Evolutionary conservation across 371 early-diverging fungal species (phyloP).

Genomic region (Fennellomyces sp.): DNA sequence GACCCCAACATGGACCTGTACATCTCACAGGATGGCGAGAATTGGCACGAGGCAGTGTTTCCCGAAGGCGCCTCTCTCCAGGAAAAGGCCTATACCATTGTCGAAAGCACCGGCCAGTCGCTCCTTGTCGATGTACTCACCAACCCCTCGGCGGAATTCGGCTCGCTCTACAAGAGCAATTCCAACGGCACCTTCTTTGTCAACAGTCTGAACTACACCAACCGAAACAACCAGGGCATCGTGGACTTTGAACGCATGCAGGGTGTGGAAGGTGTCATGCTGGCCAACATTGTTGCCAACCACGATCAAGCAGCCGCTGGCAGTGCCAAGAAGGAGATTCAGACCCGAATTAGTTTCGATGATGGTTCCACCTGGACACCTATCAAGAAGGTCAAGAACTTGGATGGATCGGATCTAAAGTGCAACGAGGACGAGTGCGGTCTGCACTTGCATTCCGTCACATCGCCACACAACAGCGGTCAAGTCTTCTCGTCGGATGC

Average conservation of each 20-base stretch:
- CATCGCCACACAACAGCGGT: conserved; percentile 65
- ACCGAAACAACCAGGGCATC: conserved; percentile 70
- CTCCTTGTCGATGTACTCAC: conserved; percentile 69
- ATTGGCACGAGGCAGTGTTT: conserved; percentile 68
- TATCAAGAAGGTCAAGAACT: conserved; percentile 45
- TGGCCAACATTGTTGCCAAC: conserved; percentile 84
- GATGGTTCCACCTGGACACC: conserved; percentile 82
- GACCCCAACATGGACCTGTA: conserved; percentile 59
- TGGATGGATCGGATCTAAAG: conserved; percentile 32
- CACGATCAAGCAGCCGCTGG: conserved; percentile 56
- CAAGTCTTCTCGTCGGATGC: conserved; percentile 72
- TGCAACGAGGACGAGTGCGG: conserved; percentile 64
- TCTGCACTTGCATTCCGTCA: conserved; percentile 89
- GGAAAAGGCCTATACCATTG: conserved; percentile 73
- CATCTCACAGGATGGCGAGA: conserved; percentile 61
- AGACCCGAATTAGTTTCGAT: conserved; percentile 87
- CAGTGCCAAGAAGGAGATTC: conserved; percentile 61
- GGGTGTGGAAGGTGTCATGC: conserved; percentile 80
- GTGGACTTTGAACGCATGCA: conserved; percentile 92
- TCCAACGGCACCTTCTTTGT: conserved; percentile 90
- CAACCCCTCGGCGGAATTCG: conserved; percentile 46
- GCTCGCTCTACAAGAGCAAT: conserved; percentile 83
- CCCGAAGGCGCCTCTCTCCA: conserved; percentile 50
- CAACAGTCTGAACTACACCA: conserved; percentile 76
- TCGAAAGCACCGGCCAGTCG: conserved; percentile 71